A percentile compares a stretch with the other conserved stretches of the same genome.
These are phyloP conservation scores for Corylus avellana DNA, from an alignment of 306 rosid species.

Conservation along the genomic window DNA sequence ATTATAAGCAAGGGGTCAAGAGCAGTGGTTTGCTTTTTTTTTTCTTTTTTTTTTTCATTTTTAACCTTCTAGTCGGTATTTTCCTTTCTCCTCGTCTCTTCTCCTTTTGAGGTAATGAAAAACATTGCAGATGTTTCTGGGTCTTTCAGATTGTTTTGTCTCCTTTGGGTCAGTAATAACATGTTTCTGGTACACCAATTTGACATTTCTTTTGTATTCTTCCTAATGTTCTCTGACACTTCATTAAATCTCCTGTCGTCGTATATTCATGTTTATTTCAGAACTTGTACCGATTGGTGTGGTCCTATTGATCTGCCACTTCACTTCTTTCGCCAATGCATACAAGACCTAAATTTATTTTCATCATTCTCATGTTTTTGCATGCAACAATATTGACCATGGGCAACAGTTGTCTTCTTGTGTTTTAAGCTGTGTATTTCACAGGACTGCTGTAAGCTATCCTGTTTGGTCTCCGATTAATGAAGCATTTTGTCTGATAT, in stretches of 20 bases:
- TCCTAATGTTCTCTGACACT: constrained; percentile 16
- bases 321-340: neutral
- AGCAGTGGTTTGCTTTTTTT: neutral
- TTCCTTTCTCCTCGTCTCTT: neutral
- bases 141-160: constrained; percentile 27
- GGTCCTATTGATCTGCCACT: constrained; percentile 21
- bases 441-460: neutral
- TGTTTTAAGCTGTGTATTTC: constrained; percentile 11
- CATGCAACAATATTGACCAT: constrained; percentile 15
- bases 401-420: constrained; percentile 22
- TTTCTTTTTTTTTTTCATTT: neutral
- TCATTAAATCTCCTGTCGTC: constrained; percentile 8
- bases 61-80: neutral
- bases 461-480: neutral
- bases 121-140: constrained; percentile 17
- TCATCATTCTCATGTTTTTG: constrained; percentile 25
- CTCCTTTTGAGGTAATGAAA: neutral
- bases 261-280: constrained; percentile 9
- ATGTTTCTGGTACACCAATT: constrained; percentile 19
- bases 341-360: neutral
- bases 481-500: neutral
- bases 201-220: constrained; percentile 15
- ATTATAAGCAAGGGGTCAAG: neutral
- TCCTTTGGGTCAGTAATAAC: constrained; percentile 19
- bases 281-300: neutral